Conservation (phyloP, 805 yeast genomes). For the Nakazawaea holstii region DNA sequence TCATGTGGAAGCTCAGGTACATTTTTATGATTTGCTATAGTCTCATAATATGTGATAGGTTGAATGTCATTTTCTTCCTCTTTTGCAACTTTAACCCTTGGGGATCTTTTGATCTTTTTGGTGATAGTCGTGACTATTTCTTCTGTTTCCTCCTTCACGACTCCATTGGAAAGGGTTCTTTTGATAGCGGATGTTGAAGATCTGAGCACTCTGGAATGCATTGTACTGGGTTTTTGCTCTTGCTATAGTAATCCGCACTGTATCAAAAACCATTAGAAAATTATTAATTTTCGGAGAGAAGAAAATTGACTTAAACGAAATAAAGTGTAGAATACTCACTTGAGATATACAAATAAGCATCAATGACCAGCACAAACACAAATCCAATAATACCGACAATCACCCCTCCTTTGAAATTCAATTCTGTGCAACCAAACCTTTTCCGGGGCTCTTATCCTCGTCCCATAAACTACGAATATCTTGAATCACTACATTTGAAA, state of each 20-base stretch:
- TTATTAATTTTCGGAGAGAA: not conserved
- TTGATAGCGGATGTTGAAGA: not conserved
- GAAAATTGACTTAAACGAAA: too few relatives aligned
- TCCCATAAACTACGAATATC: slow-evolving; percentile 61
- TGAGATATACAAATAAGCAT: too few relatives aligned
- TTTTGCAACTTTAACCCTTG: not conserved
- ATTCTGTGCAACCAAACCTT: slow-evolving; percentile 60
- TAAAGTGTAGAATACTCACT: too few relatives aligned
- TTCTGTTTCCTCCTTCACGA: not conserved
- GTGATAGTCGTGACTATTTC: not conserved
- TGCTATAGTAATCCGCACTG: not conserved
- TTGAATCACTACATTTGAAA: slow-evolving; percentile 57
- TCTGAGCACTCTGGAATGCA: not conserved
- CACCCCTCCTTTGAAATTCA: slow-evolving; percentile 78
- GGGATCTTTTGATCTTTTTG: not conserved
- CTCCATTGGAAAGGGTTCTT: not conserved
- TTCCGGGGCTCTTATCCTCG: slow-evolving; percentile 89
- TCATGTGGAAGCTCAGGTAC: slow-evolving; percentile 10
- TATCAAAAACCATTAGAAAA: too few relatives aligned
- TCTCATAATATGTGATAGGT: slow-evolving; percentile 17
- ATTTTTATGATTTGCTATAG: not conserved
- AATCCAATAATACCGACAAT: slow-evolving; percentile 13
- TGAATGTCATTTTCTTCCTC: slow-evolving; percentile 16
- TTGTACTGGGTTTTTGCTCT: not conserved
- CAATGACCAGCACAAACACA: slow-evolving; percentile 7